These are phyloP conservation scores for Lentinula guzmanii DNA, from an alignment of 768 basidiomycete species.

Conservation along the genomic window DNA sequence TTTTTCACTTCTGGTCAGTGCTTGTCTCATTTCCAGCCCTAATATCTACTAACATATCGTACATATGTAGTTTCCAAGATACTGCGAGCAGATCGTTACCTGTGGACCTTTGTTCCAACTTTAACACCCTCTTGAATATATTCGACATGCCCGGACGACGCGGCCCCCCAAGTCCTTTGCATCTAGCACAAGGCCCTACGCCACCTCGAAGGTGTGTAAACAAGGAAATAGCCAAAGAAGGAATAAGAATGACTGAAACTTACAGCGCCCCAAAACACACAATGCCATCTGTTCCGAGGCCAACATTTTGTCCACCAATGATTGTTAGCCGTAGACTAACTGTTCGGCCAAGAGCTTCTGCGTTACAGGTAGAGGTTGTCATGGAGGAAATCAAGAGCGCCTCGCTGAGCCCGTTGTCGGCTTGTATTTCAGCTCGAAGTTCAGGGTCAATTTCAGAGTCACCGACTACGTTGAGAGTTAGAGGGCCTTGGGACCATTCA, in stretches of 20 bases:
- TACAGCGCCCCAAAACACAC: conserved; percentile 51
- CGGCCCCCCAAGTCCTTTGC: conserved; percentile 60
- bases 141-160: conserved; percentile 49
- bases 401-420: neutral
- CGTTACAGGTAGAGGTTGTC: conserved; percentile 17
- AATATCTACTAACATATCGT: too few species aligned
- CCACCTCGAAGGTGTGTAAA: conserved; percentile 44
- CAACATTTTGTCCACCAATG: conserved; percentile 35
- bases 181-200: conserved; percentile 53
- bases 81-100: neutral
- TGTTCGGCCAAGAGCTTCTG: conserved; percentile 12
- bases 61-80: too few species aligned
- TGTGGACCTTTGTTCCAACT: neutral
- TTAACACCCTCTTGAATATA: neutral
- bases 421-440: neutral
- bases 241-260: neutral
- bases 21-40: neutral
- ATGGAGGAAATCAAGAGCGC: conserved; percentile 15
- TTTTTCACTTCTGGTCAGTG: neutral
- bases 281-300: conserved; percentile 61
- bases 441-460: neutral
- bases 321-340: conserved; percentile 15
- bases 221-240: neutral
- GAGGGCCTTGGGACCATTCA: conserved; percentile 60
- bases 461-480: conserved; percentile 10